Evolutionary conservation across 306 rosid species (phyloP).

Genomic region (Rubus idaeus): DNA sequence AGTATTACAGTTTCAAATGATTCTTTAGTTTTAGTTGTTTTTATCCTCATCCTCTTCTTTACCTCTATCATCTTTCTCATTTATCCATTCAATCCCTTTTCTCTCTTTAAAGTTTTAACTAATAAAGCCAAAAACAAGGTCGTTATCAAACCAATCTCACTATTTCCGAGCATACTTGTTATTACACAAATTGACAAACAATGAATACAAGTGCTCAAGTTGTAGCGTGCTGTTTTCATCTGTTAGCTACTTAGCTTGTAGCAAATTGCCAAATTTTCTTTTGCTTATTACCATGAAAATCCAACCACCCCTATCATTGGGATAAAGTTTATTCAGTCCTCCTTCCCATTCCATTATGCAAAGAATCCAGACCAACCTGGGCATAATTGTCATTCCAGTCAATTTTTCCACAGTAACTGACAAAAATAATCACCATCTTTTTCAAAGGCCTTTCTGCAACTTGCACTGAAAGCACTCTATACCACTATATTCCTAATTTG

Average conservation of each 20-base stretch:
- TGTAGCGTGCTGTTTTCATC: not conserved
- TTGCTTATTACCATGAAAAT: conserved; percentile 5
- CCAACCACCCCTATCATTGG: conserved; percentile 16
- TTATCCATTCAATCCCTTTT: not conserved
- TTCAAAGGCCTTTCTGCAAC: conserved; percentile 38
- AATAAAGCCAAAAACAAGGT: not conserved
- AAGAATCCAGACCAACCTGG: conserved; percentile 23
- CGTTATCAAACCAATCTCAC: not conserved
- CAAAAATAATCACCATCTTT: conserved; percentile 48
- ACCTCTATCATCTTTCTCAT: not conserved
- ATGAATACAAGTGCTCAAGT: not conserved
- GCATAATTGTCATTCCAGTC: conserved; percentile 32
- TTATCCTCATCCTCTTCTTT: not conserved
- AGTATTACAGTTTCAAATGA: not conserved
- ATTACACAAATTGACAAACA: conserved; percentile 16
- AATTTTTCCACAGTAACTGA: conserved; percentile 33
- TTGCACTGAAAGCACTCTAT: conserved; percentile 40
- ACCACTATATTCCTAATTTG: conserved; percentile 60
- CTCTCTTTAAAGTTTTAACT: not conserved
- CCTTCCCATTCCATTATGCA: not conserved
- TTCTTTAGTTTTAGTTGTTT: not conserved
- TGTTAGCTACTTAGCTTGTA: not conserved
- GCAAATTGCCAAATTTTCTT: not conserved
- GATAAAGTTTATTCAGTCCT: conserved; percentile 12
- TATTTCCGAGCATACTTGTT: not conserved